These are phyloP conservation scores for Setaria italica DNA, from an alignment of 202 grass and related monocot genomes.

Conservation along the genomic window DNA sequence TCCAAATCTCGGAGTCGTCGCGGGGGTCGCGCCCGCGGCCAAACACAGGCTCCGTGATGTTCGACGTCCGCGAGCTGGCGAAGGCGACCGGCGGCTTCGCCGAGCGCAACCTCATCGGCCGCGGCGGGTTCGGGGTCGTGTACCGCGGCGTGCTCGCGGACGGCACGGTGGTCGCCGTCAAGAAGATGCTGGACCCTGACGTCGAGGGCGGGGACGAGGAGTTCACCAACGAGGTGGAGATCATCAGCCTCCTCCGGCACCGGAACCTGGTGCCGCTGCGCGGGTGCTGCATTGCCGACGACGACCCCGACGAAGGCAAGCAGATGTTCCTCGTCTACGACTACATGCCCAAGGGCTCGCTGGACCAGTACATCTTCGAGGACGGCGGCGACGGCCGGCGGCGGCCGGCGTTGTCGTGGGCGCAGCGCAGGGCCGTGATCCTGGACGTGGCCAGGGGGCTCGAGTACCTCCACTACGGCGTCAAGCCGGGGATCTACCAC, in stretches of 20 bases:
- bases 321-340: conserved; percentile 90
- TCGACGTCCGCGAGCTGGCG: conserved; percentile 67
- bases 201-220: conserved; percentile 86
- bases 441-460: conserved; percentile 85
- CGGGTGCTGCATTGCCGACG: conserved; percentile 79
- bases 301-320: conserved; percentile 65
- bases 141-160: conserved; percentile 76
- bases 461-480: conserved; percentile 85
- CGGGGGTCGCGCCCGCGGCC: conserved; percentile 59
- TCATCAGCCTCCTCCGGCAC: conserved; percentile 91
- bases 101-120: conserved; percentile 72
- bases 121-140: conserved; percentile 81
- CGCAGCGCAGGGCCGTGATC: conserved; percentile 65
- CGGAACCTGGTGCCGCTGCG: conserved; percentile 85
- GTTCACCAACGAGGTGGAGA: conserved; percentile 94
- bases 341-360: conserved; percentile 87
- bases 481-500: conserved; percentile 93
- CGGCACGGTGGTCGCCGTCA: conserved; percentile 73
- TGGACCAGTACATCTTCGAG: conserved; percentile 79
- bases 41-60: conserved; percentile 81
- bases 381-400: neutral
- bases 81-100: conserved; percentile 77
- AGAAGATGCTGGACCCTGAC: conserved; percentile 85
- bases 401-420: conserved; percentile 54
- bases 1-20: conserved; percentile 32